These are phyloP conservation scores for Debaryomyces subglobosus DNA, from an alignment of 1,139 yeast species.

Conservation along the genomic window DNA sequence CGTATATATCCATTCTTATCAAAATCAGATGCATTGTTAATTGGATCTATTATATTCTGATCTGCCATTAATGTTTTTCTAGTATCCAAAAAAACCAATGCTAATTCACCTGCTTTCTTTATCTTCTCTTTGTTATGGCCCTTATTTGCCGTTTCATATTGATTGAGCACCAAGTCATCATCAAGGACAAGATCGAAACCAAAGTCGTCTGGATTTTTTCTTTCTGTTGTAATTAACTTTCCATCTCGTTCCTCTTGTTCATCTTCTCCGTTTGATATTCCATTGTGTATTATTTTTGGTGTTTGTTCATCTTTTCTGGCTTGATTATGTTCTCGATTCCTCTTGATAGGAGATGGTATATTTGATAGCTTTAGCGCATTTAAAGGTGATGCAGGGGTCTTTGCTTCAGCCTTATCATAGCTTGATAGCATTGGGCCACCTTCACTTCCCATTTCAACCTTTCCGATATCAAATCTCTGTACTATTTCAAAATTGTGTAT, in stretches of 20 bases:
- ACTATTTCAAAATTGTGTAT: not conserved
- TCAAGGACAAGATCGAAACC: conserved; percentile 10
- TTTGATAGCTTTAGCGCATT: conserved; percentile 11
- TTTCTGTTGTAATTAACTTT: not conserved
- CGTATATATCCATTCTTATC: conserved; percentile 7
- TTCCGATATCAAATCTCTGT: not conserved
- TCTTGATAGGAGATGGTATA: not conserved
- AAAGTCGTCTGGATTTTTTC: conserved; percentile 10
- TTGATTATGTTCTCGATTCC: not conserved
- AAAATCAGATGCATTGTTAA: conserved; percentile 16
- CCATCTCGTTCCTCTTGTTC: not conserved
- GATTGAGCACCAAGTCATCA: not conserved
- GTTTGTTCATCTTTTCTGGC: not conserved
- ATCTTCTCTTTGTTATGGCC: conserved; percentile 18
- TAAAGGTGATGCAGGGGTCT: conserved; percentile 10
- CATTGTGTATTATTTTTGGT: not conserved
- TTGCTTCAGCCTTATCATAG: not conserved
- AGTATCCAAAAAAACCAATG: conserved; percentile 46
- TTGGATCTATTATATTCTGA: conserved; percentile 39
- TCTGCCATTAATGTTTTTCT: conserved; percentile 46
- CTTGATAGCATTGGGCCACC: not conserved
- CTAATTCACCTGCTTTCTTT: conserved; percentile 46
- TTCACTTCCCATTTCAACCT: not conserved
- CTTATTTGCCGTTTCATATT: not conserved
- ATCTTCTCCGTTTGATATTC: not conserved